Evolutionary conservation across 495 filamentous ascomycete species (phyloP).

Genomic region (Aspergillus carlsbadensis): DNA sequence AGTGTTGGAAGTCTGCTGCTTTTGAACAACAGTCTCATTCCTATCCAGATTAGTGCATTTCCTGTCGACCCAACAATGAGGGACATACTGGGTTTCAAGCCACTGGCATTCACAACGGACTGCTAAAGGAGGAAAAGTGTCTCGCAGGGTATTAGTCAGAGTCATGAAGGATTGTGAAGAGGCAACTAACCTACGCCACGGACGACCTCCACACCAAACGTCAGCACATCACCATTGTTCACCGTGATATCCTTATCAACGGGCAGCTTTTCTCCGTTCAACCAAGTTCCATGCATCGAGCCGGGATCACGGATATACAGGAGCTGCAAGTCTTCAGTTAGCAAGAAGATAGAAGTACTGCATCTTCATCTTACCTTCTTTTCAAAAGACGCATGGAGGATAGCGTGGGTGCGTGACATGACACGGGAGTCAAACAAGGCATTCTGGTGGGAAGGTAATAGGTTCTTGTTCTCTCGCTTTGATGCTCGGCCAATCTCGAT

Average conservation of each 20-base stretch:
- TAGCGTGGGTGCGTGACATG: constrained; percentile 77
- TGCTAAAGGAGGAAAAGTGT: constrained; percentile 39
- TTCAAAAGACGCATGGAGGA: constrained; percentile 46
- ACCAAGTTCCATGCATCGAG: constrained; percentile 59
- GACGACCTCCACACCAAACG: constrained; percentile 54
- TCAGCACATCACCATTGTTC: constrained; percentile 47
- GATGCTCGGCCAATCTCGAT: constrained; percentile 60
- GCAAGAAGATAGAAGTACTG: background rate
- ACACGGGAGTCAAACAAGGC: constrained; percentile 78
- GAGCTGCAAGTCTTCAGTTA: constrained; percentile 28
- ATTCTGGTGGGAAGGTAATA: constrained; percentile 55
- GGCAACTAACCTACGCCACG: constrained; percentile 44
- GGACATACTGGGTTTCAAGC: constrained; percentile 20
- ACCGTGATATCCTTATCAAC: constrained; percentile 34
- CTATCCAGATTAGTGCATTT: constrained; percentile 11
- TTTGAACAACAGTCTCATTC: constrained; percentile 8
- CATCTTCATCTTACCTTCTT: constrained; percentile 37
- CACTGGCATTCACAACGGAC: constrained; percentile 37
- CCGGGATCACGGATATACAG: constrained; percentile 48
- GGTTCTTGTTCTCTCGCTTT: constrained; percentile 53
- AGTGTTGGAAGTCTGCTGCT: constrained; percentile 31
- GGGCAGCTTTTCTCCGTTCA: constrained; percentile 45
- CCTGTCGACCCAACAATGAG: background rate
- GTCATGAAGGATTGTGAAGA: background rate
- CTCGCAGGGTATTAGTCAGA: constrained; percentile 18